Conservation (phyloP, 345 rosid species). For the Xanthoceras sorbifolium region DNA sequence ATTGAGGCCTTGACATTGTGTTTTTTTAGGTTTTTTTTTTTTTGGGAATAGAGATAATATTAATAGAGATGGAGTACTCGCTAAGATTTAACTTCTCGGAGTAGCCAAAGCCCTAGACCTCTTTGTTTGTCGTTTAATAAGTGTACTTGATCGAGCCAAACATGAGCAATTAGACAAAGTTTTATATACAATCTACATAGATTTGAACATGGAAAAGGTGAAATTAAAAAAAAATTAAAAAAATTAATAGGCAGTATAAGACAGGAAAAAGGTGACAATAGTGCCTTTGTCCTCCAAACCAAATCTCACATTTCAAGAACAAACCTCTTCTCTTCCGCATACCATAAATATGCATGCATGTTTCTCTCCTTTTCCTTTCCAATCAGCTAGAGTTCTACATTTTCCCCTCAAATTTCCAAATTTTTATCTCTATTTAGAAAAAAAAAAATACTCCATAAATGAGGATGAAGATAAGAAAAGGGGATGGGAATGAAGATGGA, state of each 20-base stretch:
- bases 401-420: no score
- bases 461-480: no score
- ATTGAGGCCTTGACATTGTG: constrained; percentile 24
- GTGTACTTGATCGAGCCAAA: constrained; percentile 19
- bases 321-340: background rate
- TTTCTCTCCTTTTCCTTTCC: background rate
- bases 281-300: constrained; percentile 37
- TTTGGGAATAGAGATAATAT: constrained; percentile 9
- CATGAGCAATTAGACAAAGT: constrained; percentile 32
- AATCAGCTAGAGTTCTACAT: no score
- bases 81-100: constrained; percentile 38
- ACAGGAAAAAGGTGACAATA: constrained; percentile 33
- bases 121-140: constrained; percentile 31
- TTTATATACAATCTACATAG: background rate
- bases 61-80: constrained; percentile 7
- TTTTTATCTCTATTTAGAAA: no score
- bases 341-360: background rate
- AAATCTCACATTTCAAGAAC: constrained; percentile 30
- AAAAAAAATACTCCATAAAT: no score
- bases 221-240: background rate
- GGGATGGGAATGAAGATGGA: no score
- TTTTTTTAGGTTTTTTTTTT: background rate
- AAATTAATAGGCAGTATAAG: constrained; percentile 13
- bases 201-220: constrained; percentile 33
- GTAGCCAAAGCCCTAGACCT: constrained; percentile 29